Percentiles rank a stretch among this genome's conserved stretches.
Evolutionary conservation across 495 filamentous ascomycete genomes (phyloP).

Genomic region (Penicillium waksmanii): DNA sequence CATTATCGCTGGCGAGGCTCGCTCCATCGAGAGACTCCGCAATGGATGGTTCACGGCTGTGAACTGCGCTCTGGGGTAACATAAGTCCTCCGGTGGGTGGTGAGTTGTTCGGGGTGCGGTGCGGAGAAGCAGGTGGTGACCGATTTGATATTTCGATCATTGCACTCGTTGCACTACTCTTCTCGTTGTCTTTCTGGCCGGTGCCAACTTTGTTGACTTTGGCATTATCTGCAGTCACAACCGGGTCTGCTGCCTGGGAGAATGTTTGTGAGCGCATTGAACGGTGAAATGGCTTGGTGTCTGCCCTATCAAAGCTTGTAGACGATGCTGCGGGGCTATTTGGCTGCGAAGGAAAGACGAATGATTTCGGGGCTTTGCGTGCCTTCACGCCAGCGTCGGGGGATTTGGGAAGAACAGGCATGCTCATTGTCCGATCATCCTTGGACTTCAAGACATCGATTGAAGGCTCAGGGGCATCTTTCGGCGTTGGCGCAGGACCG

Average conservation of each 20-base stretch:
- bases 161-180: conserved; percentile 59
- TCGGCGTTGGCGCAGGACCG: conserved; percentile 48
- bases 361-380: conserved; percentile 35
- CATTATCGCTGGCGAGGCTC: conserved; percentile 22
- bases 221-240: conserved; percentile 64
- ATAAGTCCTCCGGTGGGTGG: conserved; percentile 45
- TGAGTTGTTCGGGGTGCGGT: conserved; percentile 54
- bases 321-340: conserved; percentile 37
- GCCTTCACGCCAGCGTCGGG: conserved; percentile 33
- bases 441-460: conserved; percentile 42
- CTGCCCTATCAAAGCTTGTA: conserved; percentile 44
- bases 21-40: conserved; percentile 37
- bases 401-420: conserved; percentile 45
- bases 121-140: conserved; percentile 61
- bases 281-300: conserved; percentile 50
- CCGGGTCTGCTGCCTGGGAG: conserved; percentile 62
- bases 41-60: conserved; percentile 38
- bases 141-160: conserved; percentile 70
- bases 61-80: conserved; percentile 29
- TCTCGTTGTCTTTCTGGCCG: conserved; percentile 44
- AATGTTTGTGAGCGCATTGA: conserved; percentile 66
- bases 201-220: conserved; percentile 59
- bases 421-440: conserved; percentile 65
- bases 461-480: conserved; percentile 37
- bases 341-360: conserved; percentile 31